Percentiles rank a stretch among this genome's conserved stretches.
Conservation (phyloP, 179 eudicot species). For the Beta lomatogona region DNA sequence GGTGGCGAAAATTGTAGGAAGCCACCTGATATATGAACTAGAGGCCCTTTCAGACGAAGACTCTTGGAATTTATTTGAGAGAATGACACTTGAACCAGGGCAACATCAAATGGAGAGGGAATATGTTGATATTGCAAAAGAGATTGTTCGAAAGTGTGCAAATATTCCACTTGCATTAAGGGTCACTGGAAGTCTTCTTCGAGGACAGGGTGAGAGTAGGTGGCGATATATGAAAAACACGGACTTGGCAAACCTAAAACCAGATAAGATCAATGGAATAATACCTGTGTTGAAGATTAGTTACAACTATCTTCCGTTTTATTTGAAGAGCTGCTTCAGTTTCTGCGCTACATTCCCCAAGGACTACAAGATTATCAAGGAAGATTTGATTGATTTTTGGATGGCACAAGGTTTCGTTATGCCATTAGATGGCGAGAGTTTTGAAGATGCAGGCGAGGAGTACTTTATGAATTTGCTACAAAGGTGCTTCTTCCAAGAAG, state of each 20-base stretch:
- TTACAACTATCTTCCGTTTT: conserved; percentile 30
- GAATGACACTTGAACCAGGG: neutral
- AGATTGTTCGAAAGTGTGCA: conserved; percentile 15
- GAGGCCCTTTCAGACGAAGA: conserved; percentile 13
- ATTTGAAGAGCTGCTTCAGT: conserved; percentile 43
- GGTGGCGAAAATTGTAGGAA: neutral
- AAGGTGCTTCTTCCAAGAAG: conserved; percentile 43
- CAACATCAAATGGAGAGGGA: neutral
- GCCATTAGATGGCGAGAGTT: conserved; percentile 17
- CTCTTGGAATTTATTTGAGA: conserved; percentile 20
- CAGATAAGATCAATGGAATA: neutral
- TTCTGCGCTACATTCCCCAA: conserved; percentile 50
- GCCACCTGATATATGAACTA: neutral
- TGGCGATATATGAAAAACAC: conserved; percentile 4
- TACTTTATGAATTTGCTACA: conserved; percentile 34
- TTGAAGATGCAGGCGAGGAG: conserved; percentile 33
- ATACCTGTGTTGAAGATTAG: conserved; percentile 2
- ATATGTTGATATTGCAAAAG: conserved; percentile 1
- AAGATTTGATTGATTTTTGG: conserved; percentile 39
- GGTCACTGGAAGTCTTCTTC: conserved; percentile 10
- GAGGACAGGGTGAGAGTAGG: neutral
- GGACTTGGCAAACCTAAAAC: neutral
- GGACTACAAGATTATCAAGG: conserved; percentile 29
- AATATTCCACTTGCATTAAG: conserved; percentile 24
- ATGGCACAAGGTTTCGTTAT: conserved; percentile 46